phyloP scores from a whole-genome alignment of 805 yeast genomes.

The Kodamaea kaohsiungensis region DNA sequence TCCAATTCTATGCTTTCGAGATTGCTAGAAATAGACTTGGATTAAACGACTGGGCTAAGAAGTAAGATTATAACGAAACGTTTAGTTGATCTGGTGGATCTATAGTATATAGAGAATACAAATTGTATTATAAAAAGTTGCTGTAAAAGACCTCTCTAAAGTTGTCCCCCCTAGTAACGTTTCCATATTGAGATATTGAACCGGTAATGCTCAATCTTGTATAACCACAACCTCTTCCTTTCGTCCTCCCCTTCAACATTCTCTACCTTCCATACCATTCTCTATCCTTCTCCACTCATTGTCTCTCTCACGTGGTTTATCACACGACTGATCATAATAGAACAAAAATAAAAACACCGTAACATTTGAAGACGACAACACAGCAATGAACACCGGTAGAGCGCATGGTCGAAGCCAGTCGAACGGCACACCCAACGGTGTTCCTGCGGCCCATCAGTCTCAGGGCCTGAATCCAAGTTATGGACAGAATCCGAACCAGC shows the following conservation, averaged over 20 bases:
- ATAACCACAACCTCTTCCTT: background rate
- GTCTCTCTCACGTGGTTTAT: background rate
- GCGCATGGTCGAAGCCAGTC: background rate
- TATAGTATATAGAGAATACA: background rate
- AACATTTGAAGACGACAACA: background rate
- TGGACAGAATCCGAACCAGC: conserved; percentile 4
- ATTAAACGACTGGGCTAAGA: conserved; percentile 81
- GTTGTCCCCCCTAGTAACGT: too few relatives aligned
- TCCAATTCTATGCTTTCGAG: conserved; percentile 94
- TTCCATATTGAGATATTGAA: too few relatives aligned
- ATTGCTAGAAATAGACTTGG: conserved; percentile 90
- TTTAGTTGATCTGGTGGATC: background rate
- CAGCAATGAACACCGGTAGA: conserved; percentile 5
- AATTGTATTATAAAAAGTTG: background rate
- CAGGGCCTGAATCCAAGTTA: conserved; percentile 1
- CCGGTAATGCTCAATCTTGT: too few relatives aligned
- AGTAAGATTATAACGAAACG: background rate
- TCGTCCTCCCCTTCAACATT: background rate
- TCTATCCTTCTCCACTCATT: background rate
- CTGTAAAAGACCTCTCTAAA: too few relatives aligned
- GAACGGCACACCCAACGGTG: conserved; percentile 4
- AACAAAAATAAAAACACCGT: background rate
- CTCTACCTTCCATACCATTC: background rate
- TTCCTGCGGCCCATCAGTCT: background rate
- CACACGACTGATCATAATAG: background rate